Percentiles rank a stretch among this genome's conserved stretches.
Evolutionary conservation across 345 rosid genomes (phyloP).

Genomic region (Nephelium lappaceum): DNA sequence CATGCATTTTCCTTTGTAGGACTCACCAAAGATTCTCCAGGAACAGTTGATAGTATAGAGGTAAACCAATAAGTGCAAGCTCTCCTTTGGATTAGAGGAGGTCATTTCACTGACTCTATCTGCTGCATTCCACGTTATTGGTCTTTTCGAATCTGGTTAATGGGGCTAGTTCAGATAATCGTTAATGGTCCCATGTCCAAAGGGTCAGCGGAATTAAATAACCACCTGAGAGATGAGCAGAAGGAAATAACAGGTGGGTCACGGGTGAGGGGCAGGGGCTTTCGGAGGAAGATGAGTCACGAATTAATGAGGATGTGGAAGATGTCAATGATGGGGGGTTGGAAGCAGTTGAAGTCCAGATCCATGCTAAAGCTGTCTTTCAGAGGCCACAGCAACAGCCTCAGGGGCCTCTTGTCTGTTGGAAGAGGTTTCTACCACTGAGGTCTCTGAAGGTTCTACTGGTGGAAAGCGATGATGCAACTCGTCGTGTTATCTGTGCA

Average conservation of each 20-base stretch:
- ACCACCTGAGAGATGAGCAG: conserved; percentile 23
- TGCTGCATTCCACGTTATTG: conserved; percentile 21
- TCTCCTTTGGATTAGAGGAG: conserved; percentile 24
- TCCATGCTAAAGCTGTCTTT: conserved; percentile 9
- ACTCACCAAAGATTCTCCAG: conserved; percentile 11
- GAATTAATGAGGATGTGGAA: conserved; percentile 35
- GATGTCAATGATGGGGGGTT: conserved; percentile 22
- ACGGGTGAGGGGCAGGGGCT: conserved; percentile 43
- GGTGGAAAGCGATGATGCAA: conserved; percentile 51
- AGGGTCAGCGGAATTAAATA: conserved; percentile 34
- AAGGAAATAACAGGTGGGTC: conserved; percentile 40
- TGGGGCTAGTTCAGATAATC: conserved; percentile 34
- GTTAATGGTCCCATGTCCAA: conserved; percentile 28
- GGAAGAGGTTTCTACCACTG: conserved; percentile 45
- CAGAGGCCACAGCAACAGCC: conserved; percentile 30
- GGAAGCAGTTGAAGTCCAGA: conserved; percentile 27
- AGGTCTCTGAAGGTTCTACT: conserved; percentile 47
- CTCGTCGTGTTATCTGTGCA: conserved; percentile 44
- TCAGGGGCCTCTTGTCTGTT: conserved; percentile 28
- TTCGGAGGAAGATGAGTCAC: conserved; percentile 49
- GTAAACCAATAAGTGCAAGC: conserved; percentile 32
- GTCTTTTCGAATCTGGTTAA: conserved; percentile 50
- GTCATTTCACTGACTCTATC: conserved; percentile 19
- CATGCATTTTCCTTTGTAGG: conserved; percentile 17
- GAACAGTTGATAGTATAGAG: conserved; percentile 17